Evolutionary conservation across 2,329 filamentous ascomycete genomes (phyloP).

Genomic region (Talaromyces sp.): DNA sequence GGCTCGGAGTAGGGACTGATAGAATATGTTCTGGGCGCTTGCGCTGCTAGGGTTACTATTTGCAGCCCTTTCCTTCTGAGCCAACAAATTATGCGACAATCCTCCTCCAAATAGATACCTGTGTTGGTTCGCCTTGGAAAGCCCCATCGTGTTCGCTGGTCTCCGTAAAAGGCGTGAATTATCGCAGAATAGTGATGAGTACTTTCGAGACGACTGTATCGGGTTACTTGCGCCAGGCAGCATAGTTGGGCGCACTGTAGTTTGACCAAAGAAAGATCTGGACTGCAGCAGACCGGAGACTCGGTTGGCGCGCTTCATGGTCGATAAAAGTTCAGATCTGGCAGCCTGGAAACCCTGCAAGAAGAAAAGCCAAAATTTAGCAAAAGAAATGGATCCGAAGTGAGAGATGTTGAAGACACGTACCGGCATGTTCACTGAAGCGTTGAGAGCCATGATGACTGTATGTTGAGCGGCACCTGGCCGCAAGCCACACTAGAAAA

Average conservation of each 20-base stretch:
- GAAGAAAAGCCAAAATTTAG: not conserved
- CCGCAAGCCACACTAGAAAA: conserved; percentile 19
- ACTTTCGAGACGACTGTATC: conserved; percentile 20
- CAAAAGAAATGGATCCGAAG: not conserved
- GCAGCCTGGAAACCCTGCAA: conserved; percentile 41
- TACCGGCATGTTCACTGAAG: conserved; percentile 44
- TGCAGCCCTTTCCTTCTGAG: conserved; percentile 81
- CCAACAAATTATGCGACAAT: conserved; percentile 56
- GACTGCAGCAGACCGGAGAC: conserved; percentile 15
- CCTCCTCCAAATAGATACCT: conserved; percentile 36
- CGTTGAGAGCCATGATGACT: conserved; percentile 48
- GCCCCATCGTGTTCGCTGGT: conserved; percentile 16
- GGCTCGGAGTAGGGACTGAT: conserved; percentile 80
- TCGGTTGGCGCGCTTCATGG: conserved; percentile 27
- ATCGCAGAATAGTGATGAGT: conserved; percentile 27
- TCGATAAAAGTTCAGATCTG: conserved; percentile 40
- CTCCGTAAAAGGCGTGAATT: conserved; percentile 20
- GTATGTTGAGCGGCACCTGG: conserved; percentile 31
- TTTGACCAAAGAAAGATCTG: conserved; percentile 10
- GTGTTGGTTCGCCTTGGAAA: conserved; percentile 28
- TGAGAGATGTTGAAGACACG: conserved; percentile 14
- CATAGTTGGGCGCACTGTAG: conserved; percentile 10
- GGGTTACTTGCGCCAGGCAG: conserved; percentile 13
- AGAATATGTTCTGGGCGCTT: conserved; percentile 87
- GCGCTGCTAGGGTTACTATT: conserved; percentile 88